Percentiles rank a stretch among this genome's conserved stretches.
Evolutionary conservation across 192 early-diverging fungal species (phyloP).

Genomic region (Coemansia sp.): DNA sequence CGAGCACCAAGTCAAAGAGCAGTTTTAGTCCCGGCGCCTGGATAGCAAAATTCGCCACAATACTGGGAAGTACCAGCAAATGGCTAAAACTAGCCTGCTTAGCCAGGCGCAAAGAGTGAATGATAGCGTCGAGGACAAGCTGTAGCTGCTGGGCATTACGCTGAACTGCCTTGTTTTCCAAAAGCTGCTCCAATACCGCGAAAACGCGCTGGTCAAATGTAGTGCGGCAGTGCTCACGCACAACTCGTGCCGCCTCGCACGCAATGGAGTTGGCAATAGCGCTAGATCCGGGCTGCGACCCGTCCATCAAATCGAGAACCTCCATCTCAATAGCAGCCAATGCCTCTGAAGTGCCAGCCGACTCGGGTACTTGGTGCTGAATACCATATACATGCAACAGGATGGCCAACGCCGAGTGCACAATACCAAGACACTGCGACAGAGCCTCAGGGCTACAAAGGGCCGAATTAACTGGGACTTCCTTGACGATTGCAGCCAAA

Average conservation of each 20-base stretch:
- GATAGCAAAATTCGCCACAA: slow-evolving; percentile 35
- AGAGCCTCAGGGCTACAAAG: background rate
- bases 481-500: slow-evolving; percentile 33
- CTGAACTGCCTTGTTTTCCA: slow-evolving; percentile 16
- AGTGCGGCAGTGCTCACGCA: slow-evolving; percentile 29
- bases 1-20: slow-evolving; percentile 28
- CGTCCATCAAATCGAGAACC: slow-evolving; percentile 1
- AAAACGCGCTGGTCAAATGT: slow-evolving; percentile 9
- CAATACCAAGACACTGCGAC: background rate
- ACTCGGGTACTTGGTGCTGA: background rate
- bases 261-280: slow-evolving; percentile 13
- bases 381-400: background rate
- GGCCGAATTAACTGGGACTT: background rate
- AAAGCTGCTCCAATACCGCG: slow-evolving; percentile 9
- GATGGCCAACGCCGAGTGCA: background rate
- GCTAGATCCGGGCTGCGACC: background rate
- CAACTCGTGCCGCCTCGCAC: slow-evolving; percentile 31
- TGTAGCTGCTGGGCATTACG: slow-evolving; percentile 30
- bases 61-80: slow-evolving; percentile 13
- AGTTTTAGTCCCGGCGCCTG: slow-evolving; percentile 32
- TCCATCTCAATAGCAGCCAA: background rate
- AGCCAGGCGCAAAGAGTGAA: slow-evolving; percentile 20
- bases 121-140: slow-evolving; percentile 20
- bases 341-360: background rate
- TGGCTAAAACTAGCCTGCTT: slow-evolving; percentile 5